Evolutionary conservation across 768 basidiomycete species (phyloP).

Genomic region (Suillus ampliporus): DNA sequence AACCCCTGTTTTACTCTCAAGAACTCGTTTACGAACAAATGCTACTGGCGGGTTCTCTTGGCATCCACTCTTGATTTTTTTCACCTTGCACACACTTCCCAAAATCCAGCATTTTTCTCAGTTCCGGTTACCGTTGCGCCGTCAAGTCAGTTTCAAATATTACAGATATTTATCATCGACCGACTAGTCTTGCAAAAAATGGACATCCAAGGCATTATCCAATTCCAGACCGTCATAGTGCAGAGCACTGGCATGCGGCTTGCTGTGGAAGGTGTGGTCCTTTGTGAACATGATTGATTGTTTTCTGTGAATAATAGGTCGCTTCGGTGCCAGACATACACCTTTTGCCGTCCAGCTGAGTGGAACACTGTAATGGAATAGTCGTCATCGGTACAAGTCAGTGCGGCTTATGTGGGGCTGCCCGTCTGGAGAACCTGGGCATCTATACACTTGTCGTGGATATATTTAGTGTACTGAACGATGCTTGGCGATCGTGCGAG

Average conservation of each 20-base stretch:
- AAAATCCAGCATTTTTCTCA: conserved; percentile 10
- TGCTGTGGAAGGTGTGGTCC: conserved; percentile 14
- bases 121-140: neutral
- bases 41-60: conserved; percentile 15
- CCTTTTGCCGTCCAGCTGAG: conserved; percentile 11
- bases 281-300: conserved; percentile 12
- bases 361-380: conserved; percentile 18
- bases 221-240: conserved; percentile 12
- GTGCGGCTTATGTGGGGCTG: conserved; percentile 26
- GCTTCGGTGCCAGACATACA: neutral
- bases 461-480: conserved; percentile 60
- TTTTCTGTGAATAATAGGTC: conserved; percentile 1
- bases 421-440: conserved; percentile 48
- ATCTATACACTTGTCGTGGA: conserved; percentile 64
- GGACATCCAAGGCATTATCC: conserved; percentile 13
- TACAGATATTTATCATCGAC: conserved; percentile 4
- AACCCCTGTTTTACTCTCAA: conserved; percentile 3
- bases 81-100: conserved; percentile 10
- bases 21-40: conserved; percentile 8
- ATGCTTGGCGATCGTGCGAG: conserved; percentile 77
- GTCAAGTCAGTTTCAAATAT: conserved; percentile 7
- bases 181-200: neutral
- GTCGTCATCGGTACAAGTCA: conserved; percentile 52
- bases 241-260: conserved; percentile 13
- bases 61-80: conserved; percentile 13